Percentiles rank a stretch among this genome's conserved stretches.
Conservation (phyloP, 805 yeast species). For the Metschnikowia aberdeeniae region DNA sequence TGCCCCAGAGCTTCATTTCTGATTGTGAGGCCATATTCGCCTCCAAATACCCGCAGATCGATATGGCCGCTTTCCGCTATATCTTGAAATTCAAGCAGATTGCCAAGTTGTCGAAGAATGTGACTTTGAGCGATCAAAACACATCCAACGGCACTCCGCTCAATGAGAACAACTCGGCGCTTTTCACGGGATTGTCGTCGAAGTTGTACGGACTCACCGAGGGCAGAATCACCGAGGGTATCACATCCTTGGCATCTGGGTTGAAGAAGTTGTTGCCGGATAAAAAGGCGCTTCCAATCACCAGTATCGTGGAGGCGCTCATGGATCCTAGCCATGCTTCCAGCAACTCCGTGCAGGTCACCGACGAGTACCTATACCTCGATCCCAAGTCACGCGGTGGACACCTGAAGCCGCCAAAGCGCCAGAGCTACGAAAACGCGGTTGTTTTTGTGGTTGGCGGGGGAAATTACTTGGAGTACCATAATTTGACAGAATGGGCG, state of each 20-base stretch:
- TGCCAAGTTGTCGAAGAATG: slow-evolving; percentile 43
- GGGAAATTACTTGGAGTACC: slow-evolving; percentile 91
- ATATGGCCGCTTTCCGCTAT: slow-evolving; percentile 63
- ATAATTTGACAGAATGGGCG: slow-evolving; percentile 89
- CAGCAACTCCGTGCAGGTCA: slow-evolving; percentile 59
- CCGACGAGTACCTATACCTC: slow-evolving; percentile 86
- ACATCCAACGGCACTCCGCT: slow-evolving; percentile 26
- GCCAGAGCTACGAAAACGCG: slow-evolving; percentile 75
- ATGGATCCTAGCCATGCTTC: slow-evolving; percentile 75
- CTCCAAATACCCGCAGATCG: slow-evolving; percentile 46
- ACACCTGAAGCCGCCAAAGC: slow-evolving; percentile 81
- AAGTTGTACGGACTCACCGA: slow-evolving; percentile 78
- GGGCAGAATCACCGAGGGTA: slow-evolving; percentile 81
- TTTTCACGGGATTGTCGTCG: slow-evolving; percentile 70
- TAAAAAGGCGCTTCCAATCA: slow-evolving; percentile 81
- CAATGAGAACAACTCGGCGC: slow-evolving; percentile 46
- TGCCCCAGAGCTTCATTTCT: slow-evolving; percentile 28
- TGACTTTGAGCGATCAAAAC: slow-evolving; percentile 20
- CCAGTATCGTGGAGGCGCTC: slow-evolving; percentile 85
- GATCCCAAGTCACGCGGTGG: slow-evolving; percentile 92
- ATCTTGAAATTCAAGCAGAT: slow-evolving; percentile 79
- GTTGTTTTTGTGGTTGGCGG: slow-evolving; percentile 95
- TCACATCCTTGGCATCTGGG: slow-evolving; percentile 84
- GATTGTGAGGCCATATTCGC: slow-evolving; percentile 62
- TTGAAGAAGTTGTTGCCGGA: slow-evolving; percentile 84